Percentiles rank a stretch among this genome's conserved stretches.
Conservation (phyloP, 139 green algal genomes). For the Asterochloris sp. region DNA sequence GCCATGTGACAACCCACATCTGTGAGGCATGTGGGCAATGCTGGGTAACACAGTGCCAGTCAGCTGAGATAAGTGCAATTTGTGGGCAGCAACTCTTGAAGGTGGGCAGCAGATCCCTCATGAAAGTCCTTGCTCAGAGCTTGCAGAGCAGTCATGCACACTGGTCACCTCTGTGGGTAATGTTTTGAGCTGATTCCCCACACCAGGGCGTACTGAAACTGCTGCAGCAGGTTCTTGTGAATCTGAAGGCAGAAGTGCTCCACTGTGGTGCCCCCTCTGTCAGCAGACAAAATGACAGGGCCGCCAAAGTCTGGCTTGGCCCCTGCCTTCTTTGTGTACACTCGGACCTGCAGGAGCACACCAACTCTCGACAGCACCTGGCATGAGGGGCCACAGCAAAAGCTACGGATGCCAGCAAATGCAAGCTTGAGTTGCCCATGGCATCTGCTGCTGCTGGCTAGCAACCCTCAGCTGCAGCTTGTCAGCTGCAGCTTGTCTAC, state of each 20-base stretch:
- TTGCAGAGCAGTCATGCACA: no score
- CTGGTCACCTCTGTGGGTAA: slow-evolving; percentile 82
- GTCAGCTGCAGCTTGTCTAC: no score
- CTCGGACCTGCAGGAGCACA: slow-evolving; percentile 60
- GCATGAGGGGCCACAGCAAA: no score
- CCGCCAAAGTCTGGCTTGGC: slow-evolving; percentile 95
- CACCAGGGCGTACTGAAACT: slow-evolving; percentile 95
- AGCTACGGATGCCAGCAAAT: no score
- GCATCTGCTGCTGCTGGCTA: no score
- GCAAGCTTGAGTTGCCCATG: no score
- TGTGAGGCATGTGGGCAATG: slow-evolving; percentile 4
- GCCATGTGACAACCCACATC: slow-evolving; percentile 39
- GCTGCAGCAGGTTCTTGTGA: slow-evolving; percentile 66
- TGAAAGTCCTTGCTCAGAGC: no score
- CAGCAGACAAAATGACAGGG: slow-evolving; percentile 82
- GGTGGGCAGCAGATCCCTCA: no score
- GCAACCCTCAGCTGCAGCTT: no score
- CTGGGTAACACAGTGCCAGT: no score
- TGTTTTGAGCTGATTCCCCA: slow-evolving; percentile 95
- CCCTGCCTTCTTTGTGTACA: slow-evolving; percentile 96
- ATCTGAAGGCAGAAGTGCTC: slow-evolving; percentile 84
- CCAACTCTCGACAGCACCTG: no score
- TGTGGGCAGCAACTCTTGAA: no score
- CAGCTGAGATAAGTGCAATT: neutral
- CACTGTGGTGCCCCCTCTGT: slow-evolving; percentile 87